A percentile compares a stretch with the other conserved stretches of the same genome.
phyloP scores from a whole-genome alignment of 495 filamentous ascomycete genomes.

The Zalerion maritima region DNA sequence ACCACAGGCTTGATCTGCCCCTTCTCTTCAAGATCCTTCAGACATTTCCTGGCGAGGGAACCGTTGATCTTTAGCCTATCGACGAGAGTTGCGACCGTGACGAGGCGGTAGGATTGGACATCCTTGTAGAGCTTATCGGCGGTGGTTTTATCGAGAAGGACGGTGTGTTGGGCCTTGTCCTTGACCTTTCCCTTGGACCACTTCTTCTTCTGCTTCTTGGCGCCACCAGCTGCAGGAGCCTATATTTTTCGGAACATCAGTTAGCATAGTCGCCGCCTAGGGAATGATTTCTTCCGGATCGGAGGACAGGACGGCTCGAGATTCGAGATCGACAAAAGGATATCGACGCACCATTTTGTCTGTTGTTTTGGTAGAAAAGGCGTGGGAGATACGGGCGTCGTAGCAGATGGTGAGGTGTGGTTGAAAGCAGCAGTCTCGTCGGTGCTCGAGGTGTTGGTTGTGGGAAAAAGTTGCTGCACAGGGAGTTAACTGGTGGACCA shows the following conservation, averaged over 20 bases:
- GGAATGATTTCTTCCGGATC: slow-evolving; percentile 2
- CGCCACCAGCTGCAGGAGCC: slow-evolving; percentile 73
- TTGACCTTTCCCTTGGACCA: slow-evolving; percentile 99
- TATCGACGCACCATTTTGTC: slow-evolving; percentile 35
- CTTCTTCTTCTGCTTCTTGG: slow-evolving; percentile 99
- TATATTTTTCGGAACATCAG: slow-evolving; percentile 17
- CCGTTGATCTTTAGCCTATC: slow-evolving; percentile 99
- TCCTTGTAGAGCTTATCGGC: slow-evolving; percentile 93
- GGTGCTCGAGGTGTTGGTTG: no score
- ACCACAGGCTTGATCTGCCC: slow-evolving; percentile 98
- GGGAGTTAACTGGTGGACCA: no score
- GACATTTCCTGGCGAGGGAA: slow-evolving; percentile 75
- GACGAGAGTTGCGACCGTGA: slow-evolving; percentile 97
- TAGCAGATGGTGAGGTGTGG: no score
- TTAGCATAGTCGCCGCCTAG: slow-evolving; percentile 3
- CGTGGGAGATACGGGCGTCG: no score
- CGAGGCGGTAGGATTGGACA: slow-evolving; percentile 98
- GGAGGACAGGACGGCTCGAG: slow-evolving; percentile 1
- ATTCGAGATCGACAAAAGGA: slow-evolving; percentile 4
- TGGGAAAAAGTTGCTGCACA: no score
- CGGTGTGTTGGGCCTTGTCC: slow-evolving; percentile 99
- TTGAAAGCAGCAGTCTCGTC: no score
- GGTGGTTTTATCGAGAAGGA: slow-evolving; percentile 63
- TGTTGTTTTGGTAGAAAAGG: slow-evolving; percentile 31
- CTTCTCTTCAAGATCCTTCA: slow-evolving; percentile 93